phyloP scores from a whole-genome alignment of 306 rosid species.

The Mimosa bimucronata region DNA sequence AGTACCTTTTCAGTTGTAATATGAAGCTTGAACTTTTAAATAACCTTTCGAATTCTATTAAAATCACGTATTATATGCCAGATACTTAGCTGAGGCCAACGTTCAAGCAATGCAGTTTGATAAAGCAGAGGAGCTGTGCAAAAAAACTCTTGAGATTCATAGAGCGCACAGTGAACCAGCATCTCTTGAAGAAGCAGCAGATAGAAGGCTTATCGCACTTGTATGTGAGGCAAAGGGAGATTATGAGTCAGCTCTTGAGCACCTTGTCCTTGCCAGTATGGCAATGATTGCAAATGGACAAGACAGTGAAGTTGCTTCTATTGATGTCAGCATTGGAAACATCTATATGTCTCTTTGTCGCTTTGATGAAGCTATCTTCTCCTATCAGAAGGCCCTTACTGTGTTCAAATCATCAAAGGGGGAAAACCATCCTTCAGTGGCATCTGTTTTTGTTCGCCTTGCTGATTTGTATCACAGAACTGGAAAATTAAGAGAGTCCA shows the following conservation, averaged over 20 bases:
- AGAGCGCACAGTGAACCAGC: constrained; percentile 94
- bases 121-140: constrained; percentile 88
- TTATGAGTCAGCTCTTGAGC: constrained; percentile 86
- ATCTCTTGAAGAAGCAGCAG: constrained; percentile 96
- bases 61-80: constrained; percentile 41
- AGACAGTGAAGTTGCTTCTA: constrained; percentile 89
- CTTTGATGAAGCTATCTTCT: constrained; percentile 93
- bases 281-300: constrained; percentile 95
- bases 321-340: constrained; percentile 97
- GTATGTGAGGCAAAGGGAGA: constrained; percentile 92
- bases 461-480: constrained; percentile 96
- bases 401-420: constrained; percentile 91
- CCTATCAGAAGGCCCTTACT: constrained; percentile 98
- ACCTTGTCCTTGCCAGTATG: constrained; percentile 98
- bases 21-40: not conserved
- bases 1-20: not conserved
- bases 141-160: constrained; percentile 90
- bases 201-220: constrained; percentile 90
- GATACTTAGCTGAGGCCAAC: constrained; percentile 96
- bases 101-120: constrained; percentile 99
- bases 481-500: constrained; percentile 94
- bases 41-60: not conserved
- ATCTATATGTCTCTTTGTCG: constrained; percentile 94
- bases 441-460: constrained; percentile 89
- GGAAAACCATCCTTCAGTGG: constrained; percentile 91